Conservation (phyloP, 1,284 basidiomycete species). For the Puccinia brachypodii region DNA sequence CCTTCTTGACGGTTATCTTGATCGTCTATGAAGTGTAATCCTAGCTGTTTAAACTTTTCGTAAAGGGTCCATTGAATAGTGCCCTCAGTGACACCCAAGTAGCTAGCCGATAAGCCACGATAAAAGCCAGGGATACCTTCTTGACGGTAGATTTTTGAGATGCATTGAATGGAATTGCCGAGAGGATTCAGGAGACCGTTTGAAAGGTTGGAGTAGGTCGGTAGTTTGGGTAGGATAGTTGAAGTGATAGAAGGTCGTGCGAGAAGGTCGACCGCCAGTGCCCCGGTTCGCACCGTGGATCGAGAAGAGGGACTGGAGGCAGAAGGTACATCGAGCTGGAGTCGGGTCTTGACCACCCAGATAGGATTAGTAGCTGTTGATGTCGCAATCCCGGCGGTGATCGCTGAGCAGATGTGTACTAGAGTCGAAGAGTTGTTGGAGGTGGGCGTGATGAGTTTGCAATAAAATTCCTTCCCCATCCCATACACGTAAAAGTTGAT, state of each 20-base stretch:
- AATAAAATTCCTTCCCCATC: conserved; percentile 78
- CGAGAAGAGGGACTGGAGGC: background rate
- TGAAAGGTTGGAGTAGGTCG: conserved; percentile 21
- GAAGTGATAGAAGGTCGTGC: conserved; percentile 3
- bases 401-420: conserved; percentile 83
- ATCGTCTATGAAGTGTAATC: conserved; percentile 15
- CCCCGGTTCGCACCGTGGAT: background rate
- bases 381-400: conserved; percentile 71
- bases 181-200: conserved; percentile 6
- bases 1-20: conserved; percentile 17
- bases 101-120: conserved; percentile 89
- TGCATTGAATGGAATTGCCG: conserved; percentile 63
- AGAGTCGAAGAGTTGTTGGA: conserved; percentile 64
- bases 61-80: conserved; percentile 99
- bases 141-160: conserved; percentile 69
- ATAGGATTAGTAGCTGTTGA: conserved; percentile 93
- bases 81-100: conserved; percentile 92
- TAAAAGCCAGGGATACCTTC: conserved; percentile 90
- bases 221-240: conserved; percentile 1
- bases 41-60: conserved; percentile 70
- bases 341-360: conserved; percentile 95
- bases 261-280: background rate
- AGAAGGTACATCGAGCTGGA: conserved; percentile 67
- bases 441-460: conserved; percentile 78
- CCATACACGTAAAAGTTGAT: conserved; percentile 99